Base-by-base conservation (phyloP, 176 grass and related monocot species). In the Oryza coarctata region DNA sequence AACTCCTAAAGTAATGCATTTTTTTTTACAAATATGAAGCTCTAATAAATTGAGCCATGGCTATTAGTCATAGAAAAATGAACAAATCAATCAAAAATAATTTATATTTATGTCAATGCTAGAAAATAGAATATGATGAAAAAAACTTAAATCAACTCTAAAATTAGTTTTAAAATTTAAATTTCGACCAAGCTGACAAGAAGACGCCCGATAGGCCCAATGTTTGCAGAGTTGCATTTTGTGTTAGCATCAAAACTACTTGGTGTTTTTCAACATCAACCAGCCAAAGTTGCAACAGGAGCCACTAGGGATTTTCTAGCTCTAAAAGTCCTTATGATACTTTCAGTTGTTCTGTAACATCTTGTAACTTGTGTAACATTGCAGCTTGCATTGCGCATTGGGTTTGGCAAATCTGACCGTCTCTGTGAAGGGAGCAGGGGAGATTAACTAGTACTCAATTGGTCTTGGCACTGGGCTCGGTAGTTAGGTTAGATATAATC, bases 281-380 rank as follows among this genome's bases (percentile, higher is more conserved):
- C 45, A 28, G 1, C 55, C 34, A 41, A 30, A 65, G 38, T 45
- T 65, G 36, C 15, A 22, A 65, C 17, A 29, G 47, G 79, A 26
- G 2, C 8, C 45, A 57, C 13, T 38, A 34, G 30, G 13, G 6
- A 57, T 58, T 1, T 55, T 58, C 17, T n/a, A 23, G 22, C 23
- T 55, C 41, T 41, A 65, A 66, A 49, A n/a, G n/a, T 67, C 45
- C 14, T 38, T 6, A 40, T 26, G 43, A 50, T 17, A 74, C 32
- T 74, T 26, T 67, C 43, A 31, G 43, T 52, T 34, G 13, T 29
- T 41, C 28, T 23, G 57, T 45, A 22, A 10, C 70, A 80, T 47
- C 73, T 69, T 69, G 63, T 68, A 76, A 69, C 82, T 77, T 41
- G 73, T 68, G 73, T 20, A 23, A 45, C 45, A 31, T 55, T 67